Conservation (phyloP, 2,329 filamentous ascomycete genomes). For the Aschersonia sp. region DNA sequence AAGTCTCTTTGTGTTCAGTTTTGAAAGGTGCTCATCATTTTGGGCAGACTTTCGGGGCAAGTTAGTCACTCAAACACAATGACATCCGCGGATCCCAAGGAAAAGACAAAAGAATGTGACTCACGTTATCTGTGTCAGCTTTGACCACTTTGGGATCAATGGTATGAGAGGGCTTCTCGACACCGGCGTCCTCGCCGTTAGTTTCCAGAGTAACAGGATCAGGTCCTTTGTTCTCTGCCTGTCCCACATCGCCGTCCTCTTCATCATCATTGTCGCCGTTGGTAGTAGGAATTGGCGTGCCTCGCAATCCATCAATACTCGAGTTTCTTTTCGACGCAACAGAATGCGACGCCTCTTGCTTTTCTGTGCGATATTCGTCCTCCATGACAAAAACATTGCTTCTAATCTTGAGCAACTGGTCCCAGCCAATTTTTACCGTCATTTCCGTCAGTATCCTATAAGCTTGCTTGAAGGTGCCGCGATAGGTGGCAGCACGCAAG, state of each 20-base stretch:
- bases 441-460: constrained; percentile 92
- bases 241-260: constrained; percentile 12
- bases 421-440: constrained; percentile 94
- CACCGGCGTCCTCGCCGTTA: constrained; percentile 17
- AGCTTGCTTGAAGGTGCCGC: constrained; percentile 89
- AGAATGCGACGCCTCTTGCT: constrained; percentile 42
- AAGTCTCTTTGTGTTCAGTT: constrained; percentile 91
- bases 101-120: constrained; percentile 8
- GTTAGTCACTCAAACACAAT: background rate
- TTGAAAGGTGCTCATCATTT: constrained; percentile 62
- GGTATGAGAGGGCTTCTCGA: constrained; percentile 71
- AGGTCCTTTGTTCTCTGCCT: constrained; percentile 2
- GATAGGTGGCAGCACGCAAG: constrained; percentile 77
- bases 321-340: constrained; percentile 49
- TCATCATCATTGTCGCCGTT: constrained; percentile 25
- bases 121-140: constrained; percentile 57
- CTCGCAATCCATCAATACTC: constrained; percentile 65
- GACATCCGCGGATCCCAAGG: background rate
- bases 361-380: constrained; percentile 90
- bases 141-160: constrained; percentile 67
- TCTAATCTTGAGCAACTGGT: constrained; percentile 83
- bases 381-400: constrained; percentile 99
- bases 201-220: constrained; percentile 8
- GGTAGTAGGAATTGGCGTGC: constrained; percentile 46
- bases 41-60: constrained; percentile 36